A percentile compares a stretch with the other conserved stretches of the same genome.
phyloP scores from a whole-genome alignment of 108 stramenopile genomes.

The Mediolabrus comicus region DNA sequence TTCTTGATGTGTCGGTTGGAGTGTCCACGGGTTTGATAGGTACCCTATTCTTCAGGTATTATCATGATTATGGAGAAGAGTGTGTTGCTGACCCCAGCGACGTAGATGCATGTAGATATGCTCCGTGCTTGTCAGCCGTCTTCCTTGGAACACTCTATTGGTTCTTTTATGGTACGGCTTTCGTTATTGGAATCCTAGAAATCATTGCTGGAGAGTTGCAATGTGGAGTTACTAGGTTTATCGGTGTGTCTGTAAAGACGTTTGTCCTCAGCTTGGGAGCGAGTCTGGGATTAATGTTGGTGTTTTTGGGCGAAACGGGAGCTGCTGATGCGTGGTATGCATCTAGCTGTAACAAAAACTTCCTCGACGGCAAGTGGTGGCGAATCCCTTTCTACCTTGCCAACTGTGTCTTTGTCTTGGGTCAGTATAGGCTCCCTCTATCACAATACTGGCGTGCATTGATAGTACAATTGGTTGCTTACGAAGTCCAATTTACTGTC shows the following conservation, averaged over 20 bases:
- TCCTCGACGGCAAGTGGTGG: slow-evolving; percentile 47
- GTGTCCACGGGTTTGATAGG: slow-evolving; percentile 41
- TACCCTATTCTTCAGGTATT: slow-evolving; percentile 29
- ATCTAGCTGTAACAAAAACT: slow-evolving; percentile 13
- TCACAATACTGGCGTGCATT: slow-evolving; percentile 47
- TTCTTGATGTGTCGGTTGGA: slow-evolving; percentile 43
- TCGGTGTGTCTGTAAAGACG: slow-evolving; percentile 55
- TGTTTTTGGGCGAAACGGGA: neutral
- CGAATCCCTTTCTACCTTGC: slow-evolving; percentile 44
- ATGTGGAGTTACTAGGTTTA: slow-evolving; percentile 52
- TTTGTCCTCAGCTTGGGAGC: slow-evolving; percentile 47
- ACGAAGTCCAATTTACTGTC: slow-evolving; percentile 48
- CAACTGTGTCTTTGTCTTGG: slow-evolving; percentile 36
- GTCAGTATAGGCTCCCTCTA: slow-evolving; percentile 57
- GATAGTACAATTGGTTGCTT: slow-evolving; percentile 48
- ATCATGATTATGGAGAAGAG: neutral
- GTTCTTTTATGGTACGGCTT: slow-evolving; percentile 57
- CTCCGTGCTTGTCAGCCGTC: slow-evolving; percentile 32
- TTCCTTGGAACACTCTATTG: slow-evolving; percentile 56
- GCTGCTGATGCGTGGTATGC: slow-evolving; percentile 23
- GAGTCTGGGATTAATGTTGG: slow-evolving; percentile 35
- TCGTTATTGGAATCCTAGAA: slow-evolving; percentile 53
- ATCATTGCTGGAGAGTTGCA: slow-evolving; percentile 56
- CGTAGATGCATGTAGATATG: neutral
- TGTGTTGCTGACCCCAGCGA: neutral